Evolutionary conservation across 2,329 filamentous ascomycete species (phyloP).

Genomic region (Hymenoscyphus repandus): DNA sequence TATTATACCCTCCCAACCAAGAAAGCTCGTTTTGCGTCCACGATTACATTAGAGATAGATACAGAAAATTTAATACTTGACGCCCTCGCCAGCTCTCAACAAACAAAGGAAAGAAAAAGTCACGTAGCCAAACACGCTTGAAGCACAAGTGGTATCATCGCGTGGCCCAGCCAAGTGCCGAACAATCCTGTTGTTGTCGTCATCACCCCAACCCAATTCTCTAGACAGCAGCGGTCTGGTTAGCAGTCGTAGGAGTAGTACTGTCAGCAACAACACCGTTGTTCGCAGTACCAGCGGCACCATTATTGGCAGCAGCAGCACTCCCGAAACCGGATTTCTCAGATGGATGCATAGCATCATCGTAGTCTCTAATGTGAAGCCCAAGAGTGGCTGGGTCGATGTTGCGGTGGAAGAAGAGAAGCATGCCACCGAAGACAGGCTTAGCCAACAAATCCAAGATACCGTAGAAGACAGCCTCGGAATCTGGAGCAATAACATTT

Average conservation of each 20-base stretch:
- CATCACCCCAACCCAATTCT: not conserved
- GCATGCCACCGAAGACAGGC: conserved; percentile 54
- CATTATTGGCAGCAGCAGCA: not conserved
- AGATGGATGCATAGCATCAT: conserved; percentile 1
- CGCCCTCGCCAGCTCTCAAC: not conserved
- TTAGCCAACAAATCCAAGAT: conserved; percentile 62
- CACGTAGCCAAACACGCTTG: not conserved
- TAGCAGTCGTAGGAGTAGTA: not conserved
- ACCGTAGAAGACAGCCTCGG: conserved; percentile 63
- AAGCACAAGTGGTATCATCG: not conserved
- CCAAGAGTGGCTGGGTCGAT: conserved; percentile 55
- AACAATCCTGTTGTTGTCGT: not conserved
- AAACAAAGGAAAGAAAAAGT: not conserved
- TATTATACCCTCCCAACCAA: no score
- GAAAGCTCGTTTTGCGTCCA: no score
- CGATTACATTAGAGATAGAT: no score
- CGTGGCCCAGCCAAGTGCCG: not conserved
- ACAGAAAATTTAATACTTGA: no score
- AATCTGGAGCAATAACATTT: conserved; percentile 60
- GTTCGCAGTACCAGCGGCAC: not conserved
- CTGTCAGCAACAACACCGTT: not conserved
- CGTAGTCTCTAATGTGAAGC: conserved; percentile 36
- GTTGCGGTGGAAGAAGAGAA: conserved; percentile 56
- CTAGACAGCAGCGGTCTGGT: not conserved
- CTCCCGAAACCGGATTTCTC: not conserved